Evolutionary conservation across 139 green algal genomes (phyloP).

Genomic region (Zygnema circumcarinatum): DNA sequence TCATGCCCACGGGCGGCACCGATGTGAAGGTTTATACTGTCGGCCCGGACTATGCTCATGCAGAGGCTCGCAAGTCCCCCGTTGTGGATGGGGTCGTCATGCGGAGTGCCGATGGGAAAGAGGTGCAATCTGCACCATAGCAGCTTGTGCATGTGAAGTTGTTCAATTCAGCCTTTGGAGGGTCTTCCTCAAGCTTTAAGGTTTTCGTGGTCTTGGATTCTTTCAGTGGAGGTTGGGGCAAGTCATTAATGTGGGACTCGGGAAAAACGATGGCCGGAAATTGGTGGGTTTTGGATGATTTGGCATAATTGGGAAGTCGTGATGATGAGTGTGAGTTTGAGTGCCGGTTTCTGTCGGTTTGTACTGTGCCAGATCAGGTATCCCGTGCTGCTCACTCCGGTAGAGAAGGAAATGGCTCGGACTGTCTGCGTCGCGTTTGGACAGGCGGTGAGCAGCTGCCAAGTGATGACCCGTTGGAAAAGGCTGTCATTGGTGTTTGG

Average conservation of each 20-base stretch:
- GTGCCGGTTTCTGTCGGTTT: too few species aligned
- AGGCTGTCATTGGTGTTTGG: too few species aligned
- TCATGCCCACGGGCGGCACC: slow-evolving; percentile 93
- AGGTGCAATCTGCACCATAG: slow-evolving; percentile 68
- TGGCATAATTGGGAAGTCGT: too few species aligned
- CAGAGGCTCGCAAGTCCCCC: slow-evolving; percentile 95
- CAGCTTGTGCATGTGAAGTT: not conserved
- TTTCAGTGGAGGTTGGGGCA: too few species aligned
- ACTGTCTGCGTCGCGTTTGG: slow-evolving; percentile 94
- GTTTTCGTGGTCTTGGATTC: too few species aligned
- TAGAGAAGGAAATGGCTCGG: slow-evolving; percentile 92
- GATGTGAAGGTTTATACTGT: slow-evolving; percentile 98
- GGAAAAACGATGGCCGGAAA: too few species aligned
- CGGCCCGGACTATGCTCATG: slow-evolving; percentile 93
- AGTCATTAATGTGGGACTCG: too few species aligned
- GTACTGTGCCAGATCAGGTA: slow-evolving; percentile 68
- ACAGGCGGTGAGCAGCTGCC: slow-evolving; percentile 68
- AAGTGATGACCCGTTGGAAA: too few species aligned
- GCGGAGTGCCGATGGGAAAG: slow-evolving; percentile 85
- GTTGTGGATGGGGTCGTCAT: slow-evolving; percentile 94
- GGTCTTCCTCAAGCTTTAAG: too few species aligned
- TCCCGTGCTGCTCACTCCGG: slow-evolving; percentile 85
- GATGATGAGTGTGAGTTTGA: too few species aligned
- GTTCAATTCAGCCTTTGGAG: not conserved
- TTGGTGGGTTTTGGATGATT: too few species aligned